A percentile compares a stretch with the other conserved stretches of the same genome.
Conservation (phyloP, 2,329 filamentous ascomycete species). For the Diaporthe australafricana region DNA sequence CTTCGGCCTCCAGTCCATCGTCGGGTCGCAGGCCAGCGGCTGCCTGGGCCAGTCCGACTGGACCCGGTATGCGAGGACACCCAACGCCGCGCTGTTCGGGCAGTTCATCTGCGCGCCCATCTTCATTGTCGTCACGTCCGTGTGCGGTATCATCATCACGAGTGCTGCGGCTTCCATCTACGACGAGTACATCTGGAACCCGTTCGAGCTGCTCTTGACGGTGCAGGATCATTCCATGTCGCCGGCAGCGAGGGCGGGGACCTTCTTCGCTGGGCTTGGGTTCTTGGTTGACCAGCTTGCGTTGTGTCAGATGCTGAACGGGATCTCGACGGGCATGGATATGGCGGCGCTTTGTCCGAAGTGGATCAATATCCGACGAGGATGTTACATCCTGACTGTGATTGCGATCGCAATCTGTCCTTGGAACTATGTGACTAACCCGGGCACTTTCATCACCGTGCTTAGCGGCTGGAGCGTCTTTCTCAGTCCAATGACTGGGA, state of each 20-base stretch:
- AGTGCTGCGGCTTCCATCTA: constrained; percentile 47
- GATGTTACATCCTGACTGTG: constrained; percentile 55
- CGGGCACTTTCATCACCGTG: constrained; percentile 54
- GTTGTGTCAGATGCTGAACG: constrained; percentile 43
- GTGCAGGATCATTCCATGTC: constrained; percentile 47
- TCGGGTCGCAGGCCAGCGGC: constrained; percentile 44
- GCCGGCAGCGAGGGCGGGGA: constrained; percentile 47
- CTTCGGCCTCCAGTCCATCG: constrained; percentile 46
- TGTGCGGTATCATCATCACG: constrained; percentile 52
- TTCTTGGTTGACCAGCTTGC: constrained; percentile 50
- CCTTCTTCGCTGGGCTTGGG: constrained; percentile 51
- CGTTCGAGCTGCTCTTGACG: constrained; percentile 49
- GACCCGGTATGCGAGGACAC: constrained; percentile 46
- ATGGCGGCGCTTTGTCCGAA: constrained; percentile 57
- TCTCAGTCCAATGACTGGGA: constrained; percentile 58
- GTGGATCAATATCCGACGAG: constrained; percentile 61
- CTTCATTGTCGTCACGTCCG: constrained; percentile 50
- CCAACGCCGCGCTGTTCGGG: constrained; percentile 44
- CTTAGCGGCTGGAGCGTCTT: constrained; percentile 54
- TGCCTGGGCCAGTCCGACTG: constrained; percentile 48
- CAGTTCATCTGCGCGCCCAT: constrained; percentile 48
- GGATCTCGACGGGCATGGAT: constrained; percentile 56
- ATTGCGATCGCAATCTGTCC: constrained; percentile 55
- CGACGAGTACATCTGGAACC: constrained; percentile 52
- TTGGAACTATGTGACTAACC: constrained; percentile 54